These are phyloP conservation scores for Talaromyces albobiverticillius DNA, from an alignment of 2,329 filamentous ascomycete species.

Conservation along the genomic window DNA sequence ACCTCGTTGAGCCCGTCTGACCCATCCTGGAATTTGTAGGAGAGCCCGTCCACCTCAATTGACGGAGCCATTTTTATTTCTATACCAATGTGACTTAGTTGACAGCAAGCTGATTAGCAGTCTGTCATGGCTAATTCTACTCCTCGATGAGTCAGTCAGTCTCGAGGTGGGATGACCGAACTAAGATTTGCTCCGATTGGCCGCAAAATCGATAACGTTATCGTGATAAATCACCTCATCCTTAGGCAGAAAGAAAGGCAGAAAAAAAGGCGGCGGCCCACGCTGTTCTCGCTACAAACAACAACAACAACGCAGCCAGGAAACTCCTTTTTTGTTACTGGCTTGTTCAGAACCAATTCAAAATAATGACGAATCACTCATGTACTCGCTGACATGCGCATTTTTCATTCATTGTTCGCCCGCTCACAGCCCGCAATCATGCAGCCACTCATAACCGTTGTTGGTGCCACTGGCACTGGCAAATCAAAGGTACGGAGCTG, in stretches of 20 bases:
- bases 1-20: slow-evolving; percentile 74
- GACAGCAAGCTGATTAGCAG: too few relatives aligned
- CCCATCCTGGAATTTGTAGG: slow-evolving; percentile 85
- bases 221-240: too few relatives aligned
- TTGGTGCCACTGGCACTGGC: slow-evolving; percentile 89
- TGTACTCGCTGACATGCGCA: slow-evolving; percentile 24
- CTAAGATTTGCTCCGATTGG: not conserved
- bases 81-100: too few relatives aligned
- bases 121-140: too few relatives aligned
- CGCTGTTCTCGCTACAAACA: too few relatives aligned
- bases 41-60: slow-evolving; percentile 72
- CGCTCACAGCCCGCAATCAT: slow-evolving; percentile 24
- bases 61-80: slow-evolving; percentile 46
- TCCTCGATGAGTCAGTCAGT: too few relatives aligned
- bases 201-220: too few relatives aligned
- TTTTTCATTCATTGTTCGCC: slow-evolving; percentile 22
- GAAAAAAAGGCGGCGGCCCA: too few relatives aligned
- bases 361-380: not conserved
- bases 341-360: too few relatives aligned
- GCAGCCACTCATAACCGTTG: slow-evolving; percentile 70
- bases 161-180: not conserved
- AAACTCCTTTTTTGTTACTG: too few relatives aligned
- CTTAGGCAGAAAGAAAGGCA: too few relatives aligned
- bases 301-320: too few relatives aligned
- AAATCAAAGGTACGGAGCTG: slow-evolving; percentile 70